Conservation (phyloP, 176 grass and related monocot species). For the Paspalum vaginatum region DNA sequence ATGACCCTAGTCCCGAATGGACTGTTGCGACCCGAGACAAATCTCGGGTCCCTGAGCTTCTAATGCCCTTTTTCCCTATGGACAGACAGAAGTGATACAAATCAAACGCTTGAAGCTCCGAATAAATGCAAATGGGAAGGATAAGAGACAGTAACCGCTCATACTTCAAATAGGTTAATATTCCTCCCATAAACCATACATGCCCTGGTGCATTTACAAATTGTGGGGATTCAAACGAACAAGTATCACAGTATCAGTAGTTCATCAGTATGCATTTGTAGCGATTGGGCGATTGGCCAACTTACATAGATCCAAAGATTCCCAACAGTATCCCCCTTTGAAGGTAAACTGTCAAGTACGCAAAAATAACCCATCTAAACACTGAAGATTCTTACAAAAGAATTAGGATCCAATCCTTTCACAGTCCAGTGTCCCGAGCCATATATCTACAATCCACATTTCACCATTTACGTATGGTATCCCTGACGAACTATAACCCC, state of each 20-base stretch:
- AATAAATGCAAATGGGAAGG: not conserved
- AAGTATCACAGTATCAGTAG: conserved; percentile 25
- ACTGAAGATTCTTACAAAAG: conserved; percentile 61
- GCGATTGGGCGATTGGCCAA: conserved; percentile 22
- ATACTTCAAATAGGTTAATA: not conserved
- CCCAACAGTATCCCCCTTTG: conserved; percentile 41
- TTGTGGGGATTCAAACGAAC: not conserved
- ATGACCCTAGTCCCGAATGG: not conserved
- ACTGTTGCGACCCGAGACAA: conserved; percentile 1
- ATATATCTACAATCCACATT: conserved; percentile 54
- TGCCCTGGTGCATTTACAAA: conserved; percentile 7
- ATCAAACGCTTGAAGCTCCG: not conserved
- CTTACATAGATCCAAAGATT: conserved; percentile 11
- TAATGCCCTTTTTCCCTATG: not conserved
- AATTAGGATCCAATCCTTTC: conserved; percentile 36
- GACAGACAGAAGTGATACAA: not conserved
- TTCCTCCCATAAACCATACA: not conserved
- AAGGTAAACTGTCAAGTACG: conserved; percentile 42
- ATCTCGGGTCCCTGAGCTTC: not conserved
- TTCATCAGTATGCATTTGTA: conserved; percentile 34
- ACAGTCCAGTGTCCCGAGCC: conserved; percentile 39
- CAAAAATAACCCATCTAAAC: conserved; percentile 41
- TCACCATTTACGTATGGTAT: conserved; percentile 36
- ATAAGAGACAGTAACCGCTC: not conserved
- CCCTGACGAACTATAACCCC: conserved; percentile 19